A percentile compares a stretch with the other conserved stretches of the same genome.
phyloP scores from a whole-genome alignment of 2,329 filamentous ascomycete genomes.

The Trichoderma sp. region DNA sequence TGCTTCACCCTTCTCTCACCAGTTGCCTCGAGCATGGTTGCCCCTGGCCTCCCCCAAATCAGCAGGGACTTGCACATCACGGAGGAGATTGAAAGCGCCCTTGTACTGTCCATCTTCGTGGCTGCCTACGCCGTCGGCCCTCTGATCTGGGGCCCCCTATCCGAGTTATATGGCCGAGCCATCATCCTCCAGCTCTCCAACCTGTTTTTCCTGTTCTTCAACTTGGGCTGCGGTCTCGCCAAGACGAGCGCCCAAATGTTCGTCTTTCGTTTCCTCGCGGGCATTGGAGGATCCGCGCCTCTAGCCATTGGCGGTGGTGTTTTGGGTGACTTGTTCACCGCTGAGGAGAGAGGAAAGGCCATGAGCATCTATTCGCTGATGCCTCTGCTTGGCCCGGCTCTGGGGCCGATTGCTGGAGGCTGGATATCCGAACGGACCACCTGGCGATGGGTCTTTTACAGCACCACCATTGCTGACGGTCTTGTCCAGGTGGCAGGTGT shows the following conservation, averaged over 20 bases:
- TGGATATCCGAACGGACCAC: slow-evolving; percentile 48
- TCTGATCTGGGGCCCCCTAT: slow-evolving; percentile 59
- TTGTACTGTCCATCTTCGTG: slow-evolving; percentile 46
- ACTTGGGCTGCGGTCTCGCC: slow-evolving; percentile 58
- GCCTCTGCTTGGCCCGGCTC: slow-evolving; percentile 55
- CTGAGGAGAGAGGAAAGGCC: slow-evolving; percentile 58
- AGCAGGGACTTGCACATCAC: slow-evolving; percentile 53
- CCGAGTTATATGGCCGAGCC: slow-evolving; percentile 58
- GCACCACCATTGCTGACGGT: slow-evolving; percentile 61
- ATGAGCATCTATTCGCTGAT: slow-evolving; percentile 63
- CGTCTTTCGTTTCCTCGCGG: slow-evolving; percentile 59
- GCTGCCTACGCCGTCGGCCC: slow-evolving; percentile 56
- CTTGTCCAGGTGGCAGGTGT: slow-evolving; percentile 58
- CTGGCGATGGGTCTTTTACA: slow-evolving; percentile 74
- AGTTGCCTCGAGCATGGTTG: slow-evolving; percentile 57
- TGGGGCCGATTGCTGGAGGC: slow-evolving; percentile 48
- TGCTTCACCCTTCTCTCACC: slow-evolving; percentile 62
- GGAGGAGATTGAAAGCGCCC: slow-evolving; percentile 41
- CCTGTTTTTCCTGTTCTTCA: slow-evolving; percentile 57
- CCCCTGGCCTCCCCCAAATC: slow-evolving; percentile 51
- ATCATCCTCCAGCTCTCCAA: slow-evolving; percentile 50
- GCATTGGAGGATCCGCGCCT: slow-evolving; percentile 59
- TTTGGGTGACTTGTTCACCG: slow-evolving; percentile 59
- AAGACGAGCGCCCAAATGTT: slow-evolving; percentile 61
- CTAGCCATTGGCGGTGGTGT: slow-evolving; percentile 67